These are phyloP conservation scores for Chlorella sp. DNA, from an alignment of 139 green algal species.

Conservation along the genomic window DNA sequence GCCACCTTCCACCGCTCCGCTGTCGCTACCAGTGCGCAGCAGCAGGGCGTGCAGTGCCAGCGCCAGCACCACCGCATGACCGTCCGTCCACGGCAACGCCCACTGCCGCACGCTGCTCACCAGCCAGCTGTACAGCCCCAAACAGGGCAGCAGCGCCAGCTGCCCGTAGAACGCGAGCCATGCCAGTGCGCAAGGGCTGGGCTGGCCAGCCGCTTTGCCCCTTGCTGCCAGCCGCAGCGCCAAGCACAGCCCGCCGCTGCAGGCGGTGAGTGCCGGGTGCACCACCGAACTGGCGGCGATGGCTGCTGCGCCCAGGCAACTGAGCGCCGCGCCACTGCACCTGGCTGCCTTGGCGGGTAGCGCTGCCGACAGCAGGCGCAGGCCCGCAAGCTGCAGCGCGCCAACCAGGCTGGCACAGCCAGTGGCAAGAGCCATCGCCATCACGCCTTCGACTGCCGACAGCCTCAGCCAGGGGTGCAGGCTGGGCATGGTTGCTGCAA, in stretches of 20 bases:
- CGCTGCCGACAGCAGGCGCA: neutral
- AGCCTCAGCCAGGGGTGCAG: neutral
- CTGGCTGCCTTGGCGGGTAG: neutral
- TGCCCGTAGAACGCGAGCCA: constrained; percentile 8
- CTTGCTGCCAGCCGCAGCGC: neutral
- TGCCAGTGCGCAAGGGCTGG: neutral
- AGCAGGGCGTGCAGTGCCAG: neutral
- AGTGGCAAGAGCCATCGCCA: neutral
- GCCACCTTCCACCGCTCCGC: neutral
- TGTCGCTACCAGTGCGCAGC: neutral
- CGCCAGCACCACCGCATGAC: neutral
- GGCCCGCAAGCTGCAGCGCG: neutral
- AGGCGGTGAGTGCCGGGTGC: neutral
- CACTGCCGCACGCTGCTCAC: neutral
- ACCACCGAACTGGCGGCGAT: neutral
- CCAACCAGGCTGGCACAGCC: neutral
- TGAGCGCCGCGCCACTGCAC: neutral
- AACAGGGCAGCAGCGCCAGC: neutral
- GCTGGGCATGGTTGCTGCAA: neutral
- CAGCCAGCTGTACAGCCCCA: neutral
- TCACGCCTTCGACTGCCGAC: neutral
- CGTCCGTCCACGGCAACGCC: neutral
- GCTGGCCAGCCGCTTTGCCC: neutral
- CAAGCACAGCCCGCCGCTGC: constrained; percentile 1
- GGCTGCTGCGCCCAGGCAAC: neutral